Percentiles rank a stretch among this genome's conserved stretches.
Conservation (phyloP, 2,329 filamentous ascomycete species). For the Didymella exigua region DNA sequence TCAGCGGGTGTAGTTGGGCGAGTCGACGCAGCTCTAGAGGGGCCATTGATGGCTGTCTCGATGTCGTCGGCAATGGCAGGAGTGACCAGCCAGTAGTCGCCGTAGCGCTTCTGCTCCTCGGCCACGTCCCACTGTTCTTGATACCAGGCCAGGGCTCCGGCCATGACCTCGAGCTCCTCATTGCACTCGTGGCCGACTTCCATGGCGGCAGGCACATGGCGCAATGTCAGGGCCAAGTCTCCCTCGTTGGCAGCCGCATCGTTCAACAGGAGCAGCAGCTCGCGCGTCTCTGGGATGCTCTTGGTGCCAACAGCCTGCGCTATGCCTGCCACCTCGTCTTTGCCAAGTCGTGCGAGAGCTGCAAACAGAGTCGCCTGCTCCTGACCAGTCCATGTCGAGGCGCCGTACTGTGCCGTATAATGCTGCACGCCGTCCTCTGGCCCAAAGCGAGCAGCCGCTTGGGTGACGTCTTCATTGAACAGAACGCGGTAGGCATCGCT, state of each 20-base stretch:
- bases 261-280: slow-evolving; percentile 70
- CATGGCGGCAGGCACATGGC: slow-evolving; percentile 70
- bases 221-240: slow-evolving; percentile 48
- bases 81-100: slow-evolving; percentile 69
- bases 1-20: slow-evolving; percentile 14
- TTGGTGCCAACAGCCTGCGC: slow-evolving; percentile 71
- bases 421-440: slow-evolving; percentile 10
- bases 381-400: slow-evolving; percentile 68
- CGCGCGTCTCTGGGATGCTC: slow-evolving; percentile 72
- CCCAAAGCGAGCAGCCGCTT: slow-evolving; percentile 27
- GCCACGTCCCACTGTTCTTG: slow-evolving; percentile 68
- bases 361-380: slow-evolving; percentile 77
- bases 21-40: slow-evolving; percentile 24
- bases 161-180: slow-evolving; percentile 68
- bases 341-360: slow-evolving; percentile 67
- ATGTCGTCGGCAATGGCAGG: slow-evolving; percentile 45
- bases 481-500: slow-evolving; percentile 51
- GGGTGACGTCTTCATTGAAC: slow-evolving; percentile 40
- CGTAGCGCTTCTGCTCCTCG: slow-evolving; percentile 66
- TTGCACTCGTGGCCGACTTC: slow-evolving; percentile 74
- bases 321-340: slow-evolving; percentile 66
- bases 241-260: slow-evolving; percentile 51
- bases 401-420: slow-evolving; percentile 66
- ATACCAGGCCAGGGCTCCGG: slow-evolving; percentile 67
- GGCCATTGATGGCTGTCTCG: slow-evolving; percentile 32